Percentiles rank a stretch among this genome's conserved stretches.
These are phyloP conservation scores for Pichia kluyveri DNA, from an alignment of 805 yeast species.

Conservation along the genomic window DNA sequence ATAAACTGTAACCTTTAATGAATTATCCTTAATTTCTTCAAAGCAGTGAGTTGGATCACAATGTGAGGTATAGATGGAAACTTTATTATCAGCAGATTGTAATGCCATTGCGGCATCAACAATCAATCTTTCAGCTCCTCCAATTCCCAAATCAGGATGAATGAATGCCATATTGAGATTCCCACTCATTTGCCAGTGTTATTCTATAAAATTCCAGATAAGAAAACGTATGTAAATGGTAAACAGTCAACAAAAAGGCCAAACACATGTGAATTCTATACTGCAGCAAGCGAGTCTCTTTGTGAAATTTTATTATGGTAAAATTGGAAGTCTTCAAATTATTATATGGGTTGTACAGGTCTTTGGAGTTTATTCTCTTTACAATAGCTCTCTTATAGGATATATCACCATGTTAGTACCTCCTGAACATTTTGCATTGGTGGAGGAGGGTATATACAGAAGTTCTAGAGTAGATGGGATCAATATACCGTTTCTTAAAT, in stretches of 20 bases:
- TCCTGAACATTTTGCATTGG: conserved; percentile 87
- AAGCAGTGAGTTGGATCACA: conserved; percentile 84
- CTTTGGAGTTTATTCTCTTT: too few relatives aligned
- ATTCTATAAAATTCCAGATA: too few relatives aligned
- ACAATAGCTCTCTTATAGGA: too few relatives aligned
- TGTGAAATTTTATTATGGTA: too few relatives aligned
- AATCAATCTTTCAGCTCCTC: conserved; percentile 95
- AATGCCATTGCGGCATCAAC: conserved; percentile 92
- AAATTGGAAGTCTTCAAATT: too few relatives aligned
- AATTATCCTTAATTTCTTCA: conserved; percentile 67
- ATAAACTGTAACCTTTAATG: conserved; percentile 53
- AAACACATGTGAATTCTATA: too few relatives aligned
- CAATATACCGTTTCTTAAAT: conserved; percentile 68
- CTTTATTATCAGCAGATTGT: conserved; percentile 43
- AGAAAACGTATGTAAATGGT: too few relatives aligned
- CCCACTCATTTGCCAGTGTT: too few relatives aligned
- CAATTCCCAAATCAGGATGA: conserved; percentile 96
- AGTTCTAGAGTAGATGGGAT: conserved; percentile 72
- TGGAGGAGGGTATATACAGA: conserved; percentile 79
- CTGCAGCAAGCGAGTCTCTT: too few relatives aligned
- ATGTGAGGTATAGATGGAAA: conserved; percentile 78
- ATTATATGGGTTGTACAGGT: too few relatives aligned
- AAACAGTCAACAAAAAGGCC: too few relatives aligned
- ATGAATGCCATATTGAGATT: conserved; percentile 56
- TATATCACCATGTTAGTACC: conserved; percentile 62